Evolutionary conservation across 139 green algal genomes (phyloP), one percentile per base, ranked within the genome.

Genomic region (Closterium sp.): DNA sequence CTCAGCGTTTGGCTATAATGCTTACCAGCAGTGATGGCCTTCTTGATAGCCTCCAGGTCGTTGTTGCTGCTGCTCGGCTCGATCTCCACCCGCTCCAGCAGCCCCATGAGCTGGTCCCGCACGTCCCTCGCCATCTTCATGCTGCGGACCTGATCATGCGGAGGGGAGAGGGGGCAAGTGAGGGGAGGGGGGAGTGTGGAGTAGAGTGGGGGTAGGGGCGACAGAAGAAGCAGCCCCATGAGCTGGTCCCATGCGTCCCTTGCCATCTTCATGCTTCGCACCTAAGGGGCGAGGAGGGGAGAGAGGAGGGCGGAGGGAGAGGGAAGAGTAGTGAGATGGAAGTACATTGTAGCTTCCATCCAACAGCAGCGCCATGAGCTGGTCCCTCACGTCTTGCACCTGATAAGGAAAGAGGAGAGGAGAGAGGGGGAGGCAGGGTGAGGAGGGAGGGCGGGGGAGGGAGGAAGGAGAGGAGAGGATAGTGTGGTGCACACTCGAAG

Each of bases 41-140:
- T 96, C 34, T 95, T 93, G 88, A 97, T 96, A 85, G 86, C 92
- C 31, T 98, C 97, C 36, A 97, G 88, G 87, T 98, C 96, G 35
- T 94, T 87, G 2, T 88, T n/a, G 92, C 98, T 96, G 43, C 90
- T 96, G 81, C 94, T 90, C 90, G 98, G 95, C 88, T 98, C 96
- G 12, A 99, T 97, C 95, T 99, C 98, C 91, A 98, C 97, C 1
- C 98, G 96, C 93, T 99, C 98, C 96, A 99, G 98, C 25, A 99
- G 95, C 4, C 96, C 97, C 86, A 98, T 95, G 88, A 99, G 95
- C 96, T 99, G 98, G 87, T 99, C 98, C 0, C 98, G 93, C 87
- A 99, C 97, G 94, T 99, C 98, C 0, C 97, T 91, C 28, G 98
- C 98, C 0, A 97, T 95, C 96, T 99, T 99, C 97, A 99, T 99